A percentile compares a stretch with the other conserved stretches of the same genome.
These are phyloP conservation scores for Tricladium varicosporioides DNA, from an alignment of 2,329 filamentous ascomycete genomes.

Conservation along the genomic window DNA sequence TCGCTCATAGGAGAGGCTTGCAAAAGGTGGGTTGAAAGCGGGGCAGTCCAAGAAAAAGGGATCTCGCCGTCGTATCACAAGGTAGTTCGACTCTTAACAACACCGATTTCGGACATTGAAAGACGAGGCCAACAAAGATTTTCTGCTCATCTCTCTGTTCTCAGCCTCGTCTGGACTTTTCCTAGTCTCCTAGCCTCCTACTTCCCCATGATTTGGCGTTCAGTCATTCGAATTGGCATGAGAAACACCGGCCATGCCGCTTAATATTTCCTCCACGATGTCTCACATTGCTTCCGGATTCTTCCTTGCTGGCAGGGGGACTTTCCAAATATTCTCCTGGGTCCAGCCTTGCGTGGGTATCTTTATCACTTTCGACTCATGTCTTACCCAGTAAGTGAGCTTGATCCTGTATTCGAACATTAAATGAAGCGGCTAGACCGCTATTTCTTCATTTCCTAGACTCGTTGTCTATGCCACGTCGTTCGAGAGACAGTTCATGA, in stretches of 20 bases:
- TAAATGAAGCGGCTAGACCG: background rate
- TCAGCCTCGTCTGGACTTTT: background rate
- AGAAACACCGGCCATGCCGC: background rate
- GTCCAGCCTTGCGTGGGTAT: background rate
- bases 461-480: background rate
- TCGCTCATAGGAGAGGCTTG: constrained; percentile 2
- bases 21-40: background rate
- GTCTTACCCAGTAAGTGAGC: background rate
- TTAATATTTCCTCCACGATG: background rate
- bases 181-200: background rate
- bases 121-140: background rate
- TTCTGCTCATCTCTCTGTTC: background rate
- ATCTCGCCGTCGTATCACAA: background rate
- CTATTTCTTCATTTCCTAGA: background rate
- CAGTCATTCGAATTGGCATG: background rate
- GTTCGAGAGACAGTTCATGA: background rate
- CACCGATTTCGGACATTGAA: background rate
- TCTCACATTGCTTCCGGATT: background rate
- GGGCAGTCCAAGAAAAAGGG: background rate
- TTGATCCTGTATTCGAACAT: background rate
- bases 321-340: background rate
- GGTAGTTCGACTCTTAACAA: background rate
- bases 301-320: background rate
- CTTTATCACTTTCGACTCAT: background rate
- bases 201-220: background rate